Percentiles rank a stretch among this genome's conserved stretches.
Evolutionary conservation across 1,139 yeast genomes (phyloP).

Genomic region (Debaryomyces coudertii): DNA sequence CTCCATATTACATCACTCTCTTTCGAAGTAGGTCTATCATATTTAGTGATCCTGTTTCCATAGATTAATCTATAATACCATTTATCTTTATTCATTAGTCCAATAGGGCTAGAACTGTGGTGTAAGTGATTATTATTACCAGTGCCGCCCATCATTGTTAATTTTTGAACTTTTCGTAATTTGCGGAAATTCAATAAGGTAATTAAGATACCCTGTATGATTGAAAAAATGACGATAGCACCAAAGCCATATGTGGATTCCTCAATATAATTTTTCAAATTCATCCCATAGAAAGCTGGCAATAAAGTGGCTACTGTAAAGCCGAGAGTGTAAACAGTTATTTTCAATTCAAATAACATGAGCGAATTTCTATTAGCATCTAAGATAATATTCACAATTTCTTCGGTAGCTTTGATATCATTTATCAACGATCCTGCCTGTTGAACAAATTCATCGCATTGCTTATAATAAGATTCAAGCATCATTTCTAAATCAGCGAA

Average conservation of each 20-base stretch:
- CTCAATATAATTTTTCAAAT: conserved; percentile 85
- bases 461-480: conserved; percentile 89
- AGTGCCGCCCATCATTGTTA: conserved; percentile 59
- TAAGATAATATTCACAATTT: conserved; percentile 88
- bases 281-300: conserved; percentile 91
- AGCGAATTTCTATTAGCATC: conserved; percentile 94
- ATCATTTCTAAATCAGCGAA: conserved; percentile 86
- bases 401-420: conserved; percentile 93
- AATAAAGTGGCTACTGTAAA: conserved; percentile 68
- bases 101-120: conserved; percentile 6
- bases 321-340: conserved; percentile 85
- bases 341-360: conserved; percentile 84
- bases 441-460: conserved; percentile 95
- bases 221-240: conserved; percentile 53
- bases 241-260: conserved; percentile 71
- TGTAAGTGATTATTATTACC: conserved; percentile 4
- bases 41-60: conserved; percentile 34
- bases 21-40: conserved; percentile 41
- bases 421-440: conserved; percentile 81
- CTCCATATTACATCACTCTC: conserved; percentile 72
- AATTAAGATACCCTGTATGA: conserved; percentile 49
- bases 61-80: conserved; percentile 30
- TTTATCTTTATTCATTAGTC: conserved; percentile 15
- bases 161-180: conserved; percentile 58
- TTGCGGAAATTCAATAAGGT: conserved; percentile 50